Conservation (phyloP, 2,329 filamentous ascomycete species). For the Aspergillus awamori region DNA sequence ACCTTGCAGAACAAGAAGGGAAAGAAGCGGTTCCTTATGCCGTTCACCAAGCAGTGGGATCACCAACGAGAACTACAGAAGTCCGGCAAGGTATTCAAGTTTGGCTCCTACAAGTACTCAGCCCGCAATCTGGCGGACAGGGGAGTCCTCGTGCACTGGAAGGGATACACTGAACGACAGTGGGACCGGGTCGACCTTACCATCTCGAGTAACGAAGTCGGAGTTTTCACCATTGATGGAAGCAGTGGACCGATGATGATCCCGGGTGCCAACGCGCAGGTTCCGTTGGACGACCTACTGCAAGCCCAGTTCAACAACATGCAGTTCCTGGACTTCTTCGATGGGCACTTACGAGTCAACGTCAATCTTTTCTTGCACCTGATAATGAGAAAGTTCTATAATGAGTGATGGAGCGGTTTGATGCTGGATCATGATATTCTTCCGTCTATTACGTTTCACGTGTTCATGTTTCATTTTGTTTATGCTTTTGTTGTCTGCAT, state of each 20-base stretch:
- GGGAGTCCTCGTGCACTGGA: conserved; percentile 91
- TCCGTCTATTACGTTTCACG: conserved; percentile 12
- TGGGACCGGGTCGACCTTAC: conserved; percentile 94
- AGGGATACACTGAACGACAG: conserved; percentile 76
- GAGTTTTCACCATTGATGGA: conserved; percentile 90
- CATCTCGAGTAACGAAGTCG: conserved; percentile 90
- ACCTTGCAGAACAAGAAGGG: conserved; percentile 96
- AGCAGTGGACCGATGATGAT: conserved; percentile 93
- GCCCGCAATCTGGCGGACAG: conserved; percentile 87
- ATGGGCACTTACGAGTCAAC: conserved; percentile 83
- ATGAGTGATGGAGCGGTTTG: conserved; percentile 39
- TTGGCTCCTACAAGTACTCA: conserved; percentile 97
- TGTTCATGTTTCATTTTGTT: conserved; percentile 14
- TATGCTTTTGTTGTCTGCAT: conserved; percentile 5
- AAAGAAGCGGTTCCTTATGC: conserved; percentile 90
- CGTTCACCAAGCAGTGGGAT: conserved; percentile 98
- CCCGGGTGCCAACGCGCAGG: conserved; percentile 83
- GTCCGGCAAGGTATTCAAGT: conserved; percentile 90
- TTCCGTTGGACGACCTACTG: conserved; percentile 89
- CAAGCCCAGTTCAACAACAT: conserved; percentile 97
- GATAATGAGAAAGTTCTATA: conserved; percentile 98
- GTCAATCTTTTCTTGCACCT: conserved; percentile 96
- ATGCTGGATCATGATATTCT: conserved; percentile 18
- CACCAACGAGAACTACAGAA: conserved; percentile 95
- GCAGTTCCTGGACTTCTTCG: conserved; percentile 94